phyloP scores from a whole-genome alignment of 805 yeast genomes.

The Saccharomycopsis babjevae region DNA sequence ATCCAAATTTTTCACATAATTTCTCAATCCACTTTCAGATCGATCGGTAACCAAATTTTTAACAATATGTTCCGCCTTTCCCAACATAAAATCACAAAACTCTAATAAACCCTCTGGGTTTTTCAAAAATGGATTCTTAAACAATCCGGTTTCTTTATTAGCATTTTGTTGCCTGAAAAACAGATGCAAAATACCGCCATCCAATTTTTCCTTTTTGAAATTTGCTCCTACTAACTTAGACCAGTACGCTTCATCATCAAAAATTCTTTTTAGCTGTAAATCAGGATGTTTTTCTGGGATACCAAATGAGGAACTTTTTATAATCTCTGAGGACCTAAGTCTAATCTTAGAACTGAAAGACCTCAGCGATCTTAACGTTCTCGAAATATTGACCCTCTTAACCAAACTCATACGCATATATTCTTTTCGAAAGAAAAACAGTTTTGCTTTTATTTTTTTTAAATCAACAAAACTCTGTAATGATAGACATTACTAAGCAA shows the following conservation, averaged over 20 bases:
- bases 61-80: conserved; percentile 54
- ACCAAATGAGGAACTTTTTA: neutral
- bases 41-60: conserved; percentile 41
- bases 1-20: conserved; percentile 61
- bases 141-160: conserved; percentile 45
- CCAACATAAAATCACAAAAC: conserved; percentile 58
- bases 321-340: neutral
- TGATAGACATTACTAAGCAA: no score
- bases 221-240: conserved; percentile 13
- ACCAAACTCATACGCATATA: neutral
- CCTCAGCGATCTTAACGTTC: neutral
- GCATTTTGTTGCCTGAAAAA: conserved; percentile 30
- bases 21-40: conserved; percentile 32
- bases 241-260: conserved; percentile 56
- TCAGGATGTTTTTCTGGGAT: neutral
- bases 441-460: no score
- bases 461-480: no score
- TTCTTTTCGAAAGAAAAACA: no score
- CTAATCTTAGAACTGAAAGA: neutral
- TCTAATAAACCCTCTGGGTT: conserved; percentile 60
- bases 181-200: neutral
- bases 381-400: neutral
- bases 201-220: conserved; percentile 14
- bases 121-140: conserved; percentile 58
- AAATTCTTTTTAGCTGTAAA: conserved; percentile 26